phyloP scores from a whole-genome alignment of 495 filamentous ascomycete species.

The Hypoxylon trugodes region DNA sequence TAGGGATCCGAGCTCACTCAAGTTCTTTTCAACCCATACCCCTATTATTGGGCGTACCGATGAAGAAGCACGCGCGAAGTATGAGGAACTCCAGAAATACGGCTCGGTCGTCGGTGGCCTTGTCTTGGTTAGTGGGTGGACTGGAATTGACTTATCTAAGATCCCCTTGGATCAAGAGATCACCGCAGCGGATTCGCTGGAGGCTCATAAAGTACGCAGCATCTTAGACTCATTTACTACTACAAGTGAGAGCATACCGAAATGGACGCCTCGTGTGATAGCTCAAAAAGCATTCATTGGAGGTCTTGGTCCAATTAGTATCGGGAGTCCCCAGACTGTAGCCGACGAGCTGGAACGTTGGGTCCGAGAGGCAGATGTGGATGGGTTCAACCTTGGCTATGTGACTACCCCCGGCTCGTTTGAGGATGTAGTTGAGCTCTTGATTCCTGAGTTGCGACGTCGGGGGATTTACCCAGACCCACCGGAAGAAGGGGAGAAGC shows the following conservation, averaged over 20 bases:
- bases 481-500: constrained; percentile 47
- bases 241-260: constrained; percentile 57
- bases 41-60: constrained; percentile 65
- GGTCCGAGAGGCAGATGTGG: constrained; percentile 68
- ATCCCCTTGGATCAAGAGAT: constrained; percentile 66
- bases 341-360: constrained; percentile 69
- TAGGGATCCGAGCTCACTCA: constrained; percentile 63
- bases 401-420: constrained; percentile 56
- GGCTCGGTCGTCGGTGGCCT: constrained; percentile 64
- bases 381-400: constrained; percentile 67
- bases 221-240: constrained; percentile 61
- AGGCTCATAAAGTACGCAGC: constrained; percentile 61
- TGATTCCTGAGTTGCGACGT: constrained; percentile 53
- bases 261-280: constrained; percentile 63
- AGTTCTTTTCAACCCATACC: constrained; percentile 67
- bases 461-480: constrained; percentile 50
- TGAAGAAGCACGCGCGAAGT: constrained; percentile 64
- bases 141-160: constrained; percentile 67
- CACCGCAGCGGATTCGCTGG: constrained; percentile 58
- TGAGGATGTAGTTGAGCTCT: constrained; percentile 55
- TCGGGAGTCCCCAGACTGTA: constrained; percentile 65
- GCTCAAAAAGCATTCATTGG: constrained; percentile 66
- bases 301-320: constrained; percentile 60
- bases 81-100: constrained; percentile 59
- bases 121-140: constrained; percentile 69